Conservation (phyloP, 2,329 filamentous ascomycete genomes). For the Leptographium procerum region DNA sequence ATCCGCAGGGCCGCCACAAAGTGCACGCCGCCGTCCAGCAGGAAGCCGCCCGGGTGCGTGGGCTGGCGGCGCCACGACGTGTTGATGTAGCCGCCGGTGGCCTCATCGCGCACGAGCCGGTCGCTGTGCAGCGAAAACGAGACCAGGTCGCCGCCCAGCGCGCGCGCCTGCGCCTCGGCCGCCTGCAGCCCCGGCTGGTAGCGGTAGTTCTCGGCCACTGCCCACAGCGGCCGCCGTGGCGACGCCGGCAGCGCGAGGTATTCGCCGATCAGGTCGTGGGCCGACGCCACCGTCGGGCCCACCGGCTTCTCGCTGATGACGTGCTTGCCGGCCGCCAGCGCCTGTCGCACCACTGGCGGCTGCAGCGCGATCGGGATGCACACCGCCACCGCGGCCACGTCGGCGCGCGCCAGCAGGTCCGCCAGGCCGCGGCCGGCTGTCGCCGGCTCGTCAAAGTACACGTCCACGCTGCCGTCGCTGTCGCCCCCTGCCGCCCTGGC, state of each 20-base stretch:
- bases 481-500: conserved; percentile 7
- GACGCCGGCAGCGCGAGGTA: conserved; percentile 12
- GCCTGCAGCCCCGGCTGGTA: conserved; percentile 22
- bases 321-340: conserved; percentile 55
- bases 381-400: conserved; percentile 44
- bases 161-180: conserved; percentile 14
- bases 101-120: conserved; percentile 25
- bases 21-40: conserved; percentile 68
- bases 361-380: conserved; percentile 53
- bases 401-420: conserved; percentile 39
- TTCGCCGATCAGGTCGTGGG: conserved; percentile 17
- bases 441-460: conserved; percentile 47
- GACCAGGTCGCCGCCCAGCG: conserved; percentile 15
- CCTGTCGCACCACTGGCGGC: conserved; percentile 44
- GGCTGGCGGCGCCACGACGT: conserved; percentile 54
- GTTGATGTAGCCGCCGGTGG: conserved; percentile 33
- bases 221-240: conserved; percentile 31
- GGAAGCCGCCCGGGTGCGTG: conserved; percentile 62
- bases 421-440: conserved; percentile 30
- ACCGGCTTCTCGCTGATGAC: conserved; percentile 61
- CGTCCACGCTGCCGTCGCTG: conserved; percentile 21
- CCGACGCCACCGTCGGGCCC: conserved; percentile 36
- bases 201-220: conserved; percentile 64
- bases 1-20: conserved; percentile 51
- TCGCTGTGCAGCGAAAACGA: conserved; percentile 30